Conservation (phyloP, 116 monocot species). For the Phalaenopsis hybrid region DNA sequence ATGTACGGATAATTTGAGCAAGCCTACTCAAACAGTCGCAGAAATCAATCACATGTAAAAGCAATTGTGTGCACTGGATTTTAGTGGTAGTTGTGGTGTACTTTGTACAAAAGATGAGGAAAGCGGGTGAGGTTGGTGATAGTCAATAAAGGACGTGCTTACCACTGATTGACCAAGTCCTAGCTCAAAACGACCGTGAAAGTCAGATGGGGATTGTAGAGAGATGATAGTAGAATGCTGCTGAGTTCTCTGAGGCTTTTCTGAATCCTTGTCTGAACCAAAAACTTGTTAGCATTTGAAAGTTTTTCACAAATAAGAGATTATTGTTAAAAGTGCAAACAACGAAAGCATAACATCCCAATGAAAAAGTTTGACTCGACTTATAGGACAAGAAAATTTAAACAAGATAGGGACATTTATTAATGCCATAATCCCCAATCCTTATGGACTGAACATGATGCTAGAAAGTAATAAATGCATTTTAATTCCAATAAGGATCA, state of each 20-base stretch:
- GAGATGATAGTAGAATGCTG: slow-evolving; percentile 20
- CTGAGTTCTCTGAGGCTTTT: slow-evolving; percentile 17
- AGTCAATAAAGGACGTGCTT: not conserved
- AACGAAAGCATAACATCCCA: not conserved
- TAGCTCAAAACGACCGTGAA: slow-evolving; percentile 20
- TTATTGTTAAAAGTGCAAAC: not conserved
- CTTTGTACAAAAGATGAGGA: not conserved
- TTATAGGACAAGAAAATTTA: not conserved
- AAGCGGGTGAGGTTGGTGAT: not conserved
- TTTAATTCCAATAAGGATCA: too few species aligned
- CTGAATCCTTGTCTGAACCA: slow-evolving; percentile 25
- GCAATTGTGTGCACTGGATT: not conserved
- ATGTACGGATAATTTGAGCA: slow-evolving; percentile 27
- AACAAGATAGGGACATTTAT: not conserved
- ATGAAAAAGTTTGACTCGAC: not conserved
- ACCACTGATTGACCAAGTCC: slow-evolving; percentile 35
- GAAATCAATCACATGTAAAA: slow-evolving; percentile 2
- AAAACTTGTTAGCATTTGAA: slow-evolving; percentile 9
- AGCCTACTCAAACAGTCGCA: slow-evolving; percentile 21
- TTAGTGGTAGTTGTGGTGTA: not conserved
- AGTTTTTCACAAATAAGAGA: not conserved
- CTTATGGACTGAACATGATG: not conserved
- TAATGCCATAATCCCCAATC: not conserved
- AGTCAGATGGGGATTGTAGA: slow-evolving; percentile 20
- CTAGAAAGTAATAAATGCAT: too few species aligned